phyloP scores from a whole-genome alignment of 2,329 filamentous ascomycete species.

The Calonectria hawksworthii region DNA sequence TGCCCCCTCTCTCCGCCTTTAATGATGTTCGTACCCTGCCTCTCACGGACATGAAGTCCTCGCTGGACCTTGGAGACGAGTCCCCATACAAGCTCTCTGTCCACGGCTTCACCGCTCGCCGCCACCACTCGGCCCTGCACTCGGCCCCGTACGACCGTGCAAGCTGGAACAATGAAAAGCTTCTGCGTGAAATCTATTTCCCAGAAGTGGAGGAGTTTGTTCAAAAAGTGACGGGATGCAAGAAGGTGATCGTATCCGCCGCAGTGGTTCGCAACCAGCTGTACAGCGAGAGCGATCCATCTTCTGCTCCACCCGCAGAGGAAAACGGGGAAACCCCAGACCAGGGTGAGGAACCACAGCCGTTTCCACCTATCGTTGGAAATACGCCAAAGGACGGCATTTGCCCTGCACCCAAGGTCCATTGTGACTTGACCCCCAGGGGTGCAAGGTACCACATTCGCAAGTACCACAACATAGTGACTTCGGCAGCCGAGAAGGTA shows the following conservation, averaged over 20 bases:
- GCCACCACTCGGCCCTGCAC: neutral
- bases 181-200: neutral
- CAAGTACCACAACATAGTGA: slow-evolving; percentile 17
- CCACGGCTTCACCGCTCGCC: neutral
- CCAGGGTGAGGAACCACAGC: neutral
- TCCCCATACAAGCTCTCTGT: slow-evolving; percentile 1
- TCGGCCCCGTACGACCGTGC: neutral
- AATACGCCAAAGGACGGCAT: neutral
- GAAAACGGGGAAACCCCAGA: neutral
- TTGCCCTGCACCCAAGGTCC: slow-evolving; percentile 22
- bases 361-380: neutral
- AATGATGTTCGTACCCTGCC: neutral
- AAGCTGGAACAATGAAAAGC: neutral
- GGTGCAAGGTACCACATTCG: slow-evolving; percentile 25
- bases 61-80: neutral
- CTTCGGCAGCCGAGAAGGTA: neutral
- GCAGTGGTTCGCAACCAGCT: slow-evolving; percentile 21
- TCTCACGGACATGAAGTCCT: neutral
- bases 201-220: slow-evolving; percentile 1
- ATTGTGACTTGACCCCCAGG: slow-evolving; percentile 16
- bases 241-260: slow-evolving; percentile 20
- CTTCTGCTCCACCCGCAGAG: neutral
- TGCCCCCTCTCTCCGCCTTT: neutral
- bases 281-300: slow-evolving; percentile 6
- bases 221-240: slow-evolving; percentile 22